Evolutionary conservation across 75 land plant species (phyloP), one percentile per base, ranked within the genome.

Genomic region (Selaginella moellendorffii): DNA sequence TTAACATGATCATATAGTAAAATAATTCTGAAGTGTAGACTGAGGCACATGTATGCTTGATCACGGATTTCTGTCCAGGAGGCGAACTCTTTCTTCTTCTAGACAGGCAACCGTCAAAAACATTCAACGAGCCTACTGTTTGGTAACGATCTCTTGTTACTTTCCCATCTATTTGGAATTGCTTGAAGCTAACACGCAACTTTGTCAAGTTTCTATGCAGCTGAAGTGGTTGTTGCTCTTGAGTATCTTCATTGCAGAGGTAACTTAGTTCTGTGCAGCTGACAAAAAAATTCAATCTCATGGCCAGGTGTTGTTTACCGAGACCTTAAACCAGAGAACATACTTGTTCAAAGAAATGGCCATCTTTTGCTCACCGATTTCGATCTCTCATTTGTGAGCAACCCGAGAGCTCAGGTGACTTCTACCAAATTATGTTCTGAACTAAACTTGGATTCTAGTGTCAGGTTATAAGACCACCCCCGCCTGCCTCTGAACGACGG

Each of bases 191-290:
- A n/a, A n/a, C n/a, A n/a, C n/a, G n/a, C n/a, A n/a, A n/a, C n/a
- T 5, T 36, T 36, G 46, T 14, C 14, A 71, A 88, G 93, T 78
- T 88, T 88, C 52, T 88, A 82, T 82, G 88, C 81, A 21, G 88
- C 93, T 54, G 93, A 88, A 66, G 81, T 88, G 62, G 70, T 88
- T 1, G 56, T 88, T 62, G 85, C 83, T 24, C 67, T 88, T 68
- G 93, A 88, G 65, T 88, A 88, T 65, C 88, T 88, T 76, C 93
- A 88, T 66, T 88, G 93, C 54, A 69, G 82, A 71, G 93, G 93
- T 88, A 78, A 2, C 24, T 1, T 5, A 36, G 5, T 36, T 5
- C 14, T 5, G 46, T 36, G 14, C 5, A 36, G n/a, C n/a, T 36
- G 14, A 36, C 14, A 5, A 36, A 36, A n/a, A 61, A 26, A n/a